These are phyloP conservation scores for Oryza coarctata DNA, from an alignment of 176 grass and related monocot species.

Conservation along the genomic window DNA sequence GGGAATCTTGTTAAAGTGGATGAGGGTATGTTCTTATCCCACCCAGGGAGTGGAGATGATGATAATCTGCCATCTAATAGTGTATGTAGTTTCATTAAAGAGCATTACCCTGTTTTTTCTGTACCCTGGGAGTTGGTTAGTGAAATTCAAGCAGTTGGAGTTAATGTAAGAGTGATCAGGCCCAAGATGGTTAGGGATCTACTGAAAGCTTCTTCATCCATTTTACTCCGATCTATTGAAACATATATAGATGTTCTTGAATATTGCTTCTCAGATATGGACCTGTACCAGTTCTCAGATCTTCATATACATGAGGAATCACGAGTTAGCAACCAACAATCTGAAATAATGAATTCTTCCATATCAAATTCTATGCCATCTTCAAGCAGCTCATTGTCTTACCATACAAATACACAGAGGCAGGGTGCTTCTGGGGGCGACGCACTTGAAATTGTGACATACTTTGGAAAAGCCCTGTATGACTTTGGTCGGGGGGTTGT, in stretches of 20 bases:
- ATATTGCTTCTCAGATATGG: slow-evolving; percentile 92
- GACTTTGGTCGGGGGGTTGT: slow-evolving; percentile 92
- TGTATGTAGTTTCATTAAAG: slow-evolving; percentile 99
- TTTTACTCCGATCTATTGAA: slow-evolving; percentile 84
- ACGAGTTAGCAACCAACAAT: slow-evolving; percentile 38
- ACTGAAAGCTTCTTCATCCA: slow-evolving; percentile 81
- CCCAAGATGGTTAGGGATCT: slow-evolving; percentile 91
- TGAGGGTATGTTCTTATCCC: slow-evolving; percentile 94
- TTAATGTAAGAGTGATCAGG: slow-evolving; percentile 79
- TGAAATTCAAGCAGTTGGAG: slow-evolving; percentile 89
- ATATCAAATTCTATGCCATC: slow-evolving; percentile 29
- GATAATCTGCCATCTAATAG: slow-evolving; percentile 74
- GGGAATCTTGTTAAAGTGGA: slow-evolving; percentile 95
- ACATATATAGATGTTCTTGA: slow-evolving; percentile 90
- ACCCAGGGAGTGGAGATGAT: slow-evolving; percentile 68
- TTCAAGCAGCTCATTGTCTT: slow-evolving; percentile 39
- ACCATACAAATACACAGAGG: slow-evolving; percentile 42
- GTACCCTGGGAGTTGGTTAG: slow-evolving; percentile 90
- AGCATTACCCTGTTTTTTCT: slow-evolving; percentile 97
- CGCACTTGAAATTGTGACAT: slow-evolving; percentile 91
- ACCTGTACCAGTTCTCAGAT: slow-evolving; percentile 60
- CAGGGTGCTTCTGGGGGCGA: slow-evolving; percentile 73
- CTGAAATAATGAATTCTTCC: slow-evolving; percentile 33
- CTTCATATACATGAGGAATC: slow-evolving; percentile 41
- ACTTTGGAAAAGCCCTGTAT: slow-evolving; percentile 95